Evolutionary conservation across 805 yeast species (phyloP).

Genomic region (Candida odintsovae): DNA sequence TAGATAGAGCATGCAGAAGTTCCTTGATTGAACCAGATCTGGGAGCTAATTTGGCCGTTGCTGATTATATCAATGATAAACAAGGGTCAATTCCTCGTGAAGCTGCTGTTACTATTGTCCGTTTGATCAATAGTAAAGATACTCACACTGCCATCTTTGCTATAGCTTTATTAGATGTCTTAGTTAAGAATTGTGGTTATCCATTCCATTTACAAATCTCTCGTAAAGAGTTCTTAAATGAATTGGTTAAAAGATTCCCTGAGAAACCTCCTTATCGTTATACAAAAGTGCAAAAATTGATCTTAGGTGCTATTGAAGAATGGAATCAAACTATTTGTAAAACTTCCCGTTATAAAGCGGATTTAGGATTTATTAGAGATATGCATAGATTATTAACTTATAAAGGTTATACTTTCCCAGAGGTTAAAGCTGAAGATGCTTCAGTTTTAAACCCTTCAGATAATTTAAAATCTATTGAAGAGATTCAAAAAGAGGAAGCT

Average conservation of each 20-base stretch:
- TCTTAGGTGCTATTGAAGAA: constrained; percentile 88
- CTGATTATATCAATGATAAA: constrained; percentile 88
- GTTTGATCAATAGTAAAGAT: constrained; percentile 74
- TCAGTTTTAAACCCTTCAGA: constrained; percentile 92
- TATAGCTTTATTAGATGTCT: constrained; percentile 71
- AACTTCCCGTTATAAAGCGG: constrained; percentile 86
- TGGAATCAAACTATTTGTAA: constrained; percentile 95
- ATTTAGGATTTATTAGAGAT: constrained; percentile 85
- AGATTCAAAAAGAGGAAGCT: constrained; percentile 87
- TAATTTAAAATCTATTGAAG: constrained; percentile 80
- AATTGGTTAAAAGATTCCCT: constrained; percentile 87
- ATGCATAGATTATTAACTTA: constrained; percentile 88
- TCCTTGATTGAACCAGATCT: constrained; percentile 81
- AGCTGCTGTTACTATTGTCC: constrained; percentile 83
- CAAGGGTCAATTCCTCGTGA: constrained; percentile 84
- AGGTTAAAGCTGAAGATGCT: constrained; percentile 81
- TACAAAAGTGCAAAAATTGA: constrained; percentile 74
- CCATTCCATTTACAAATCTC: constrained; percentile 94
- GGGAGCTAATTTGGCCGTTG: constrained; percentile 83
- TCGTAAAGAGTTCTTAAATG: constrained; percentile 90
- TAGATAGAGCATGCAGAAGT: constrained; percentile 83
- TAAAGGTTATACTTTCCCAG: constrained; percentile 93
- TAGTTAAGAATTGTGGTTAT: constrained; percentile 97
- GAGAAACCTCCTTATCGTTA: constrained; percentile 88
- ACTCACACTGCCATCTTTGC: constrained; percentile 84